Evolutionary conservation across 306 rosid species (phyloP), one percentile per base, ranked within the genome.

Genomic region (Cucurbita argyrosperma): DNA sequence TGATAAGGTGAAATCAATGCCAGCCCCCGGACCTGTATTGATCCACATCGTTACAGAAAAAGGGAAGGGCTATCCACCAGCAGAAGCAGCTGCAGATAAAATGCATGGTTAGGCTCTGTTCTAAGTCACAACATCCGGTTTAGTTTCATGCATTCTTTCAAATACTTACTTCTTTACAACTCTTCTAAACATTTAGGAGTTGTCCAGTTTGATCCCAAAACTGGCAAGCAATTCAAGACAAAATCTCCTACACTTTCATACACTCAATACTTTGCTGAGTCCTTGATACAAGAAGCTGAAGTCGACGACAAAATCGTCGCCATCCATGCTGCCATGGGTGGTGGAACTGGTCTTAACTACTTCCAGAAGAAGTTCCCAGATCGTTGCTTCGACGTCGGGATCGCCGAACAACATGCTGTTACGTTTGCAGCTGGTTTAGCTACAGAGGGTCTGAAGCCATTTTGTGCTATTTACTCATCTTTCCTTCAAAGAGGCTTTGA

Each of bases 341-440:
- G 94, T 39, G 98, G 96, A 5, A 93, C 98, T 7, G 98, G 97
- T 75, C 88, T 93, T 59, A 87, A 90, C 72, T 89, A 90, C 78
- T 93, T 93, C 85, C 96, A 86, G 74, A 93, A 93, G 75, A 86
- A 9, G 77, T 93, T 89, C 53, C 98, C 98, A 2, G 84, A 90
- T 0, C 96, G 97, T 23, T 90, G 97, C 83, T 90, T 92, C 18
- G 98, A 92, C 39, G 96, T 88, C 39, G 98, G 96, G 78, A 92
- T 92, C 39, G 96, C 96, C 7, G 98, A 93, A 85, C 98, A 90
- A 66, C 98, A 93, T 42, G 97, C 96, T 9, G 94, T 93, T 18
- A 90, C 98, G 14, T 93, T 93, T 84, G 97, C 98, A 10, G 98
- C 98, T 38, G 98, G 98, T 21, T 84, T 93, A 67, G 98, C 98